Conservation (phyloP, 352 stramenopile genomes). For the Phytophthora sp. region DNA sequence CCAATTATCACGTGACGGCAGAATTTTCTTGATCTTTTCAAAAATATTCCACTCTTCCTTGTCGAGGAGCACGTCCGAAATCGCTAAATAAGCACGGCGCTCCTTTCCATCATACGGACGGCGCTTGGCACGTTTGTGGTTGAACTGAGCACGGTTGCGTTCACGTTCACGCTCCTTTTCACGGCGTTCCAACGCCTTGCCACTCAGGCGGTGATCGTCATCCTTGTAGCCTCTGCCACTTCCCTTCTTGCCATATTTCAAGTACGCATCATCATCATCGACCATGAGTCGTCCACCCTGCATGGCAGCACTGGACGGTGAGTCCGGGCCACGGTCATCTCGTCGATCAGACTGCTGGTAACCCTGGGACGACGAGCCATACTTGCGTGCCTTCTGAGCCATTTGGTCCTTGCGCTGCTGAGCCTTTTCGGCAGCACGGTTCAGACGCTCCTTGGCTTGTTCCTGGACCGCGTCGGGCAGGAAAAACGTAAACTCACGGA, state of each 20-base stretch:
- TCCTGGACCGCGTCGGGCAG: conserved; percentile 98
- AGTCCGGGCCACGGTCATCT: conserved; percentile 57
- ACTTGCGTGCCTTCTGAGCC: conserved; percentile 58
- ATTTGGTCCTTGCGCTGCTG: conserved; percentile 88
- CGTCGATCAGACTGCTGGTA: conserved; percentile 49
- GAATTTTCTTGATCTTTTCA: conserved; percentile 93
- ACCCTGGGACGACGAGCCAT: conserved; percentile 29
- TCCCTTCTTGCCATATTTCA: conserved; percentile 53
- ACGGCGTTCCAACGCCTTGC: conserved; percentile 67
- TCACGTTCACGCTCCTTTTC: conserved; percentile 85
- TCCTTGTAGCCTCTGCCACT: conserved; percentile 56
- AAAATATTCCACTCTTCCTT: conserved; percentile 94
- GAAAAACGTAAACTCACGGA: conserved; percentile 99
- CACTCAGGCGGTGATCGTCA: conserved; percentile 56
- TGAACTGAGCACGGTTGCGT: conserved; percentile 76
- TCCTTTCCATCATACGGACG: conserved; percentile 77
- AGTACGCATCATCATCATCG: conserved; percentile 51
- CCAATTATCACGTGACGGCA: conserved; percentile 94
- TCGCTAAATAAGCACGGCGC: conserved; percentile 70
- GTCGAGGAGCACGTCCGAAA: conserved; percentile 81
- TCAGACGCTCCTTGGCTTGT: conserved; percentile 95
- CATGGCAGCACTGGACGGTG: conserved; percentile 57
- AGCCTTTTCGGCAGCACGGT: conserved; percentile 94
- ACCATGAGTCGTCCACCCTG: conserved; percentile 48
- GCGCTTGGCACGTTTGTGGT: conserved; percentile 74